phyloP scores from a whole-genome alignment of 805 yeast genomes.

The Metschnikowia santaceciliae region DNA sequence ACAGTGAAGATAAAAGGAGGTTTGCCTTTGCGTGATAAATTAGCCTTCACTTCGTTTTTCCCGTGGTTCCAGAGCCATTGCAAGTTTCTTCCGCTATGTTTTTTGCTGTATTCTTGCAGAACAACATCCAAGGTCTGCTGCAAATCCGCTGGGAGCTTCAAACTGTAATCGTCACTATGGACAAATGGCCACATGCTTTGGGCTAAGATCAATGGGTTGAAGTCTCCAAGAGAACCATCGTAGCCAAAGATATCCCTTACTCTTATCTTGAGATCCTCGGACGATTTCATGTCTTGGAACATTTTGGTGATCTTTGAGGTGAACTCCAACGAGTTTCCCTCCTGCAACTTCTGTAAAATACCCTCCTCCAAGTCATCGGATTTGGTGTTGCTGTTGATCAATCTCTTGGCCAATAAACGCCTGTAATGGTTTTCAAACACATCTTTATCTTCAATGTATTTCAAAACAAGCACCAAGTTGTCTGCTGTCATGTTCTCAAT shows the following conservation, averaged over 20 bases:
- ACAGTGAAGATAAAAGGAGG: conserved; percentile 80
- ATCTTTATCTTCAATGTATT: conserved; percentile 89
- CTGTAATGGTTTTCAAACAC: conserved; percentile 92
- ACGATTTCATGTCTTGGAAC: conserved; percentile 90
- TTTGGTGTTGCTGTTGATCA: conserved; percentile 81
- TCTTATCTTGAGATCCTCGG: conserved; percentile 64
- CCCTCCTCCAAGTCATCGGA: conserved; percentile 82
- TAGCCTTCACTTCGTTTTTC: conserved; percentile 86
- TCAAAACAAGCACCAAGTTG: conserved; percentile 82
- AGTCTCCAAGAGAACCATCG: conserved; percentile 30
- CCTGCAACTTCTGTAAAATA: conserved; percentile 80
- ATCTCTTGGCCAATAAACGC: conserved; percentile 80
- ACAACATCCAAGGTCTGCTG: conserved; percentile 61
- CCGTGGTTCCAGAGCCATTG: conserved; percentile 97
- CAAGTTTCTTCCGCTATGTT: conserved; percentile 83
- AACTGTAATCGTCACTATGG: conserved; percentile 36
- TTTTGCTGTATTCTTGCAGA: conserved; percentile 61
- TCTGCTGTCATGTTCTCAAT: conserved; percentile 73
- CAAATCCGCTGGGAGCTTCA: conserved; percentile 65
- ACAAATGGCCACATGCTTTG: conserved; percentile 86
- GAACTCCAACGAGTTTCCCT: conserved; percentile 87
- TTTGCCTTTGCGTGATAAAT: conserved; percentile 73
- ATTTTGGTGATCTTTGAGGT: conserved; percentile 91
- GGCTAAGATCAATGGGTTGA: conserved; percentile 76
- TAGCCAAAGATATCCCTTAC: conserved; percentile 46